phyloP scores from a whole-genome alignment of 1,139 yeast species.

The Yamadazyma dushanensis region DNA sequence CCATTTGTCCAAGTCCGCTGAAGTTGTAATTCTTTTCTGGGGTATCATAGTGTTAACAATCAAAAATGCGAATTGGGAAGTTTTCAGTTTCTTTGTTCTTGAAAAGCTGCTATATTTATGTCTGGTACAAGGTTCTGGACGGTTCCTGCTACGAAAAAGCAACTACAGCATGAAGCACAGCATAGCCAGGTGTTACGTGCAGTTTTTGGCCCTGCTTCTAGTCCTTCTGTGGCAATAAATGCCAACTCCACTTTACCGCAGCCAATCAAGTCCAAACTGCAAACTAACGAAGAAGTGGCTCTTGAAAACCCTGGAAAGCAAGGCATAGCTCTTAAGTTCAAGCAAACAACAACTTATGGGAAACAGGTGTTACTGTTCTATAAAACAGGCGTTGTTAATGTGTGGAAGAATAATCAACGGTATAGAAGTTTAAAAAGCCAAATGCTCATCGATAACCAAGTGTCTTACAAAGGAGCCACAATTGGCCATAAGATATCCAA shows the following conservation, averaged over 20 bases:
- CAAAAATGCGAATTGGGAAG: slow-evolving; percentile 1
- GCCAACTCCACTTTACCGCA: slow-evolving; percentile 42
- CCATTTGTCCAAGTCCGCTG: slow-evolving; percentile 67
- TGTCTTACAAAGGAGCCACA: slow-evolving; percentile 28
- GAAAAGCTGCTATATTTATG: too few species aligned
- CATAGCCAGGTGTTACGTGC: slow-evolving; percentile 3
- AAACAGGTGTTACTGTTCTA: slow-evolving; percentile 47
- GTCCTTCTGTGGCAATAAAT: slow-evolving; percentile 22
- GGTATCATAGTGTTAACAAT: too few species aligned
- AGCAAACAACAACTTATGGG: slow-evolving; percentile 40
- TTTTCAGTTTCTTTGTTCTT: slow-evolving; percentile 1
- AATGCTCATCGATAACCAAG: slow-evolving; percentile 23
- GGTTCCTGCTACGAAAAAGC: slow-evolving; percentile 2
- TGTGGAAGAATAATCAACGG: slow-evolving; percentile 43
- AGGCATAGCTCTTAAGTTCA: slow-evolving; percentile 25
- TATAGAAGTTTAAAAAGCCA: slow-evolving; percentile 22
- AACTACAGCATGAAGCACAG: neutral
- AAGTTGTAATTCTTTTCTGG: slow-evolving; percentile 55
- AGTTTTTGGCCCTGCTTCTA: slow-evolving; percentile 2
- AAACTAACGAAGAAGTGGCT: slow-evolving; percentile 29
- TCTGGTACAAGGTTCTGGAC: slow-evolving; percentile 10
- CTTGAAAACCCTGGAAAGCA: slow-evolving; percentile 20
- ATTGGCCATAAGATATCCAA: slow-evolving; percentile 26
- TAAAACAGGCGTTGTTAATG: slow-evolving; percentile 51
- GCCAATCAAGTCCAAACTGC: slow-evolving; percentile 29